phyloP scores from a whole-genome alignment of 2,329 filamentous ascomycete genomes.

The Myotisia sp. region DNA sequence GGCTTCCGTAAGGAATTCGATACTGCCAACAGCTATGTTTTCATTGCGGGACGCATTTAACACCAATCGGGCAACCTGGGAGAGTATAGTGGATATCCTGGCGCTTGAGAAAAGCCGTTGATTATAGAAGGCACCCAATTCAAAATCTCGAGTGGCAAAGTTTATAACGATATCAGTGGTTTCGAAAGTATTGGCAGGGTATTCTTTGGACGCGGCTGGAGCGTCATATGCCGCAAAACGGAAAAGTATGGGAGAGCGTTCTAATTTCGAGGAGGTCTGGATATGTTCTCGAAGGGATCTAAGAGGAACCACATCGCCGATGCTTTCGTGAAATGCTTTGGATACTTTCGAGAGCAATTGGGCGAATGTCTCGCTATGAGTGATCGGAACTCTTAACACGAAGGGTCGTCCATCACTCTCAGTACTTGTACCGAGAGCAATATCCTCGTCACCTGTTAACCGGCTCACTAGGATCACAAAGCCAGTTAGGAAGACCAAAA shows the following conservation, averaged over 20 bases:
- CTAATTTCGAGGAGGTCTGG: conserved; percentile 27
- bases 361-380: conserved; percentile 27
- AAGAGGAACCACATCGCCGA: conserved; percentile 30
- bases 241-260: conserved; percentile 30
- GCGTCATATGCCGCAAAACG: conserved; percentile 35
- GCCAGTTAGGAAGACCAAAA: conserved; percentile 31
- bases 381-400: conserved; percentile 31
- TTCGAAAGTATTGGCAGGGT: conserved; percentile 31
- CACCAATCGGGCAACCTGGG: conserved; percentile 30
- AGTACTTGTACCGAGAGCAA: conserved; percentile 32
- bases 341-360: conserved; percentile 28
- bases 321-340: conserved; percentile 29
- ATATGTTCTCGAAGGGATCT: conserved; percentile 28
- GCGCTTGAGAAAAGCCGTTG: conserved; percentile 34
- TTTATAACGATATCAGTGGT: conserved; percentile 31
- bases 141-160: conserved; percentile 17
- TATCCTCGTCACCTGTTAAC: conserved; percentile 37
- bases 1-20: conserved; percentile 25
- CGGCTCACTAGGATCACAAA: conserved; percentile 32
- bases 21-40: conserved; percentile 28
- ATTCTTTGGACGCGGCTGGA: conserved; percentile 28
- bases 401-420: conserved; percentile 32
- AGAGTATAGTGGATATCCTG: conserved; percentile 30
- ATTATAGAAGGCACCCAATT: conserved; percentile 31
- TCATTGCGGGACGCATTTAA: conserved; percentile 27